A percentile compares a stretch with the other conserved stretches of the same genome.
phyloP scores from a whole-genome alignment of 1,284 basidiomycete species.

The Malassezia yamatoensis region DNA sequence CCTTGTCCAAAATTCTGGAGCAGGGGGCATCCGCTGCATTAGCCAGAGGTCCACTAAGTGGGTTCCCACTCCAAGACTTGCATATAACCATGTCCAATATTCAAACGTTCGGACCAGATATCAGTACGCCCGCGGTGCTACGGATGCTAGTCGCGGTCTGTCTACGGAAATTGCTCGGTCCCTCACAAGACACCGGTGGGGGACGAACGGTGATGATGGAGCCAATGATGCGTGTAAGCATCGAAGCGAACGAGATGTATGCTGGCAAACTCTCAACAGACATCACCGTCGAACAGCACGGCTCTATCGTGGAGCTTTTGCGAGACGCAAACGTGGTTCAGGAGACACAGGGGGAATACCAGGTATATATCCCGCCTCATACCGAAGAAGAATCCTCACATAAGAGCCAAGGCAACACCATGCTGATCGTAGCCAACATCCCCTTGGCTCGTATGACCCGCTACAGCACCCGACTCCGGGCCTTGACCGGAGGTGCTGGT shows the following conservation, averaged over 20 bases:
- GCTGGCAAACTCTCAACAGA: slow-evolving; percentile 40
- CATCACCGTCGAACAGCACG: slow-evolving; percentile 37
- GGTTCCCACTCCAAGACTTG: slow-evolving; percentile 31
- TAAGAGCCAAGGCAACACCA: slow-evolving; percentile 49
- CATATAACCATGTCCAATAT: slow-evolving; percentile 23
- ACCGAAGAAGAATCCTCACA: slow-evolving; percentile 30
- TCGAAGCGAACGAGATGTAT: slow-evolving; percentile 23
- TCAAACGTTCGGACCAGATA: slow-evolving; percentile 25
- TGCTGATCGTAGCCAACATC: slow-evolving; percentile 52
- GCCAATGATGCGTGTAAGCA: slow-evolving; percentile 39
- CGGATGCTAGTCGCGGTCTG: slow-evolving; percentile 23
- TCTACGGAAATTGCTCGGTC: slow-evolving; percentile 24
- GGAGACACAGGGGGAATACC: slow-evolving; percentile 55
- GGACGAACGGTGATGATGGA: slow-evolving; percentile 36
- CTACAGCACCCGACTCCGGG: slow-evolving; percentile 65
- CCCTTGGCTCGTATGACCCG: slow-evolving; percentile 70
- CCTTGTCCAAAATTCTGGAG: background rate
- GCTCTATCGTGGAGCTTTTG: slow-evolving; percentile 29
- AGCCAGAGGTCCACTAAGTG: slow-evolving; percentile 36
- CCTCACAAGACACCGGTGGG: background rate
- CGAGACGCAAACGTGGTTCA: slow-evolving; percentile 51
- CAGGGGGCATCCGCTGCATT: slow-evolving; percentile 29
- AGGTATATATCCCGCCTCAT: slow-evolving; percentile 63
- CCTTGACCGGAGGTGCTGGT: slow-evolving; percentile 70
- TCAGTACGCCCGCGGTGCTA: slow-evolving; percentile 27